Conservation (phyloP, 192 early-diverging fungal species). For the Thamnidium elegans region DNA sequence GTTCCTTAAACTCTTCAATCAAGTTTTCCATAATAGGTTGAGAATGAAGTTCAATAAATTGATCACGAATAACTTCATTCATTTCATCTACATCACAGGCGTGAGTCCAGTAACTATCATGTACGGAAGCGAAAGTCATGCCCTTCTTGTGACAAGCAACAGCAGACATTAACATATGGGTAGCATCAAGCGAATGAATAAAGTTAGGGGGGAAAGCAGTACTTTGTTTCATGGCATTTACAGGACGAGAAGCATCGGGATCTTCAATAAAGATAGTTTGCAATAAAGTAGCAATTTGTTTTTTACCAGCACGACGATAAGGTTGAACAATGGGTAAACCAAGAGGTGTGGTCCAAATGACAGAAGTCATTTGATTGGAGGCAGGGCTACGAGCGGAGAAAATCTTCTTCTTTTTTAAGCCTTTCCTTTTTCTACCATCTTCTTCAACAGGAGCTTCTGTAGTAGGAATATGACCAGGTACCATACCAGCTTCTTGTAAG, state of each 20-base stretch:
- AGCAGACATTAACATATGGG: conserved; percentile 96
- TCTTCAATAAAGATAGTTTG: conserved; percentile 79
- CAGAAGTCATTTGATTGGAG: conserved; percentile 78
- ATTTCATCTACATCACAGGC: conserved; percentile 85
- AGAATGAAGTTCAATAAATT: conserved; percentile 85
- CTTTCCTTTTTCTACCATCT: conserved; percentile 7
- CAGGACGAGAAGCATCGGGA: conserved; percentile 64
- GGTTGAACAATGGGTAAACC: conserved; percentile 94
- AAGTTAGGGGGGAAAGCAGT: conserved; percentile 98
- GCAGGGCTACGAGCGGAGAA: conserved; percentile 37
- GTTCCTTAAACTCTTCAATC: conserved; percentile 75
- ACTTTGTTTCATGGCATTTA: conserved; percentile 89
- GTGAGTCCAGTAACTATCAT: conserved; percentile 99
- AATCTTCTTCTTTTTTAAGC: conserved; percentile 11
- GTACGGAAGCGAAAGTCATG: conserved; percentile 90
- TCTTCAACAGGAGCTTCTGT: background rate
- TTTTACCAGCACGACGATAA: conserved; percentile 74
- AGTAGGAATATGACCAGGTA: conserved; percentile 19
- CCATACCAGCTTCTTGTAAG: conserved; percentile 34
- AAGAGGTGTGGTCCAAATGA: conserved; percentile 95
- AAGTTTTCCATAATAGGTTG: conserved; percentile 83
- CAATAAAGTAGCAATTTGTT: conserved; percentile 71
- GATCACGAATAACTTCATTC: conserved; percentile 81
- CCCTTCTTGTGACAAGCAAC: conserved; percentile 75
- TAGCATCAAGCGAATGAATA: conserved; percentile 95